Base-by-base conservation (phyloP, 139 green algal species). In the Picochlorum sp. region DNA sequence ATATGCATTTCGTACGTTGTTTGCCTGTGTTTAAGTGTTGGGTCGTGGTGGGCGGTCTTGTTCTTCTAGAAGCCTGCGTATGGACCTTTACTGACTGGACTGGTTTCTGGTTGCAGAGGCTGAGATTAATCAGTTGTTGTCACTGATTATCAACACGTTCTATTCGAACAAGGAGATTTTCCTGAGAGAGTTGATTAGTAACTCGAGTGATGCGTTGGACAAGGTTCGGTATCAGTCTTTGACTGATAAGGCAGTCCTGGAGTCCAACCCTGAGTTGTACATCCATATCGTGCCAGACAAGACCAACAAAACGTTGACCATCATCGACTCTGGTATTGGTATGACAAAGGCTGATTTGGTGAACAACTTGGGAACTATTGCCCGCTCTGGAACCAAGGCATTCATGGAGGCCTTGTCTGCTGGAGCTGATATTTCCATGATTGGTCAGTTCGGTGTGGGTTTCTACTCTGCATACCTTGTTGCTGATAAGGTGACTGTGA, bases 391-490 rank as follows among this genome's bases (percentile, higher is more conserved):
- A 63, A 99, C 94, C 71, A 97, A 98, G 82, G 79, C 88, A 2
- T 98, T 98, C 88, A 98, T 98, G 94, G 92, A 98, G 84, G 94
- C 94, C 4, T 77, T 99, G n/a, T 88, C 85, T 14, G 94, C 94
- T 13, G 94, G 94, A 66, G 94, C 94, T 11, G 94, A 99, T 72
- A 91, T 99, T 37, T 88, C 83, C 64, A 98, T 99, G 94, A 99
- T 99, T 69, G 94, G 94, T 28, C 94, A 99, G 86, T 99, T 99
- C 67, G 94, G 94, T 55, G 94, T 99, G 20, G 94, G 94, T 61
- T 99, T 99, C 83, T 99, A 99, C 85, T 98, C 92, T 1, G 91
- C 94, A 41, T 99, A 99, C 85, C 88, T 99, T 4, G 92, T 99
- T 14, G 93, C 94, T 20, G 94, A 99, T 74, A 84, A 79, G 70